Percentiles rank a stretch among this genome's conserved stretches.
phyloP scores from a whole-genome alignment of 345 rosid species.

The thale cress (Arabidopsis thaliana) region TAIR10.1 NC_003074.8:3059501-3060000 shows the following conservation, averaged over 20 bases:
- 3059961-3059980: background rate
- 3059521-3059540: background rate
- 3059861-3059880: background rate
- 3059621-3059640: background rate
- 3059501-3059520: background rate
- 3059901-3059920: background rate
- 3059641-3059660: background rate
- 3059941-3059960: background rate
- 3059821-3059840: background rate
- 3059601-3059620: background rate
- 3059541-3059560: background rate
- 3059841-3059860: background rate
- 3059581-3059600: background rate
- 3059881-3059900: background rate
- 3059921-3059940: no score
- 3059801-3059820: background rate
- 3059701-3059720: background rate
- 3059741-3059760: no score
- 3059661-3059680: background rate
- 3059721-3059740: background rate
- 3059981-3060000: background rate
- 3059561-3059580: background rate
- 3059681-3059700: background rate
- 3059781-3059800: background rate
- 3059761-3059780: background rate